These are phyloP conservation scores for Pythium volutum DNA, from an alignment of 352 stramenopile genomes.

Conservation along the genomic window DNA sequence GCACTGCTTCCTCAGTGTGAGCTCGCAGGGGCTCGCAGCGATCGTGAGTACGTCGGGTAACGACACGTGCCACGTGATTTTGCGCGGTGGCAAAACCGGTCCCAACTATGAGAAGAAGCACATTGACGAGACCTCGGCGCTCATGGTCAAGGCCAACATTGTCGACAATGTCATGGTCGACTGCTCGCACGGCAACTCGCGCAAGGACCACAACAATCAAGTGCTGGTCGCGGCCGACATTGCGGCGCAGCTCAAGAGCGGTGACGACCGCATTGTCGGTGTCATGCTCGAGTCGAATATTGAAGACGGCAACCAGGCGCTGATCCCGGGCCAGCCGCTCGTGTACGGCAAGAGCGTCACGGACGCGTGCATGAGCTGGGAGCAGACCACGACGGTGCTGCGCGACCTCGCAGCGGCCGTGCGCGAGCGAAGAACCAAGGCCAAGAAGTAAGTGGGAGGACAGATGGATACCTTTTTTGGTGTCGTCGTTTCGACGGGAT, in stretches of 20 bases:
- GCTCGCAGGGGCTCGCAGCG: conserved; percentile 78
- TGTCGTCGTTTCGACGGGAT: background rate
- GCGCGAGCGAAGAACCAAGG: conserved; percentile 63
- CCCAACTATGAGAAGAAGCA: conserved; percentile 85
- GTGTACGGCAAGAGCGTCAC: conserved; percentile 90
- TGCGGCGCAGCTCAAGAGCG: conserved; percentile 59
- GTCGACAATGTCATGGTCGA: conserved; percentile 88
- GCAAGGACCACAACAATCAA: conserved; percentile 89
- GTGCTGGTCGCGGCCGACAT: conserved; percentile 69
- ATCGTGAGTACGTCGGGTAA: conserved; percentile 89
- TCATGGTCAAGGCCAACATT: conserved; percentile 85
- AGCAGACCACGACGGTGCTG: conserved; percentile 71
- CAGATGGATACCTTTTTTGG: too few relatives aligned
- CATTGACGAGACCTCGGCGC: conserved; percentile 71
- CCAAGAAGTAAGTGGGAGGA: conserved; percentile 30
- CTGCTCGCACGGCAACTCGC: conserved; percentile 90
- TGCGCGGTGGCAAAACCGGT: conserved; percentile 81
- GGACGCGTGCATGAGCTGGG: conserved; percentile 88
- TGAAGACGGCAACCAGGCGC: conserved; percentile 72
- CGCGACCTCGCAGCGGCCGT: conserved; percentile 72
- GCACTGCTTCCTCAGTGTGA: conserved; percentile 89
- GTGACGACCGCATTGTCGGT: conserved; percentile 78
- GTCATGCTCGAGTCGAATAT: conserved; percentile 91
- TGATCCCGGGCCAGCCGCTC: conserved; percentile 71
- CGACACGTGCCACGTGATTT: conserved; percentile 86